phyloP scores from a whole-genome alignment of 2,329 filamentous ascomycete species.

The Davidsoniella australis region DNA sequence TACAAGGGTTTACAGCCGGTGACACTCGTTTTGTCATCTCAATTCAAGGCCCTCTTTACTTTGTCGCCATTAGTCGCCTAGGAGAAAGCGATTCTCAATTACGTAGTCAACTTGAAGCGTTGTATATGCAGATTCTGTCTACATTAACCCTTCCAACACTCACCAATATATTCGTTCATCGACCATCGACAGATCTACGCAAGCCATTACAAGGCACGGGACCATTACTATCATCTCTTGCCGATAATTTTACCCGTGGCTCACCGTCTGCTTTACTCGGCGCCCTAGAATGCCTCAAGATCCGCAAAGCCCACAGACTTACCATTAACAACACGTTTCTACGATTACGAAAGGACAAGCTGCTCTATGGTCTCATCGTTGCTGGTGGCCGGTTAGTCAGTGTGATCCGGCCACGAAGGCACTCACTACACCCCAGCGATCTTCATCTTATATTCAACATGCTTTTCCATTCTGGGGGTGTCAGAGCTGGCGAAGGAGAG shows the following conservation, averaged over 20 bases:
- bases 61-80: conserved; percentile 82
- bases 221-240: conserved; percentile 72
- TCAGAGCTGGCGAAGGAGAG: conserved; percentile 80
- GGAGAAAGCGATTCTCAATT: conserved; percentile 86
- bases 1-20: conserved; percentile 77
- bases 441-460: conserved; percentile 97
- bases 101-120: conserved; percentile 69
- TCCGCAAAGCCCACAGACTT: conserved; percentile 74
- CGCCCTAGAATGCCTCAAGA: conserved; percentile 79
- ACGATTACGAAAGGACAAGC: conserved; percentile 55
- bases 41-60: conserved; percentile 73
- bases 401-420: conserved; percentile 82
- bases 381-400: conserved; percentile 86
- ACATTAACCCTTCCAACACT: conserved; percentile 81
- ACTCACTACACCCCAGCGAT: conserved; percentile 89
- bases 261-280: conserved; percentile 79
- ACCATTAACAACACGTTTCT: conserved; percentile 76
- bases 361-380: conserved; percentile 86
- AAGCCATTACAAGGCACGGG: conserved; percentile 85
- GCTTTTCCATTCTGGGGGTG: conserved; percentile 87
- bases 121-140: conserved; percentile 97
- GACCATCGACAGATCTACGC: conserved; percentile 85
- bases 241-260: conserved; percentile 85
- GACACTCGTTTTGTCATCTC: conserved; percentile 71
- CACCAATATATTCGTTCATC: conserved; percentile 69